phyloP scores from a whole-genome alignment of 148 eudicot genomes.

The Rhododendron henanense region DNA sequence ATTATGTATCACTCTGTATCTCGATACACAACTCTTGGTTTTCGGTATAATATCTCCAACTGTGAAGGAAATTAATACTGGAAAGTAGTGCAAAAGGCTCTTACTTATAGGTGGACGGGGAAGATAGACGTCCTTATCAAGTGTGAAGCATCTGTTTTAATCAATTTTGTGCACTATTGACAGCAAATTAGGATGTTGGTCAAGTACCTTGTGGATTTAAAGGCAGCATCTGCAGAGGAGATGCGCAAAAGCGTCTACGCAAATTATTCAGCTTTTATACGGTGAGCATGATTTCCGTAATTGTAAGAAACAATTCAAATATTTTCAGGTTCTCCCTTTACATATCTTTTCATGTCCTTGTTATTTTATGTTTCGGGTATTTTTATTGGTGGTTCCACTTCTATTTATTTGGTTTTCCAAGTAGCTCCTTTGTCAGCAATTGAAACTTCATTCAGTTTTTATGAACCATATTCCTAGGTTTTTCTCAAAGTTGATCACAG shows the following conservation, averaged over 20 bases:
- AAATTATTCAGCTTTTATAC: conserved; percentile 84
- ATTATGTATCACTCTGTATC: neutral
- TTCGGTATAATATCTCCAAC: neutral
- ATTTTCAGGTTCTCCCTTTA: neutral
- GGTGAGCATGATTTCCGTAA: conserved; percentile 39
- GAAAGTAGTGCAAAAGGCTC: neutral
- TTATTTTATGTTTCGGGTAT: neutral
- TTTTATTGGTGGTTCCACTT: neutral
- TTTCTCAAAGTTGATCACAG: neutral
- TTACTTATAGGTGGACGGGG: neutral
- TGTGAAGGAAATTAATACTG: neutral
- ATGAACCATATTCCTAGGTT: neutral
- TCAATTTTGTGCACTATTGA: neutral
- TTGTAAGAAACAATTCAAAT: neutral
- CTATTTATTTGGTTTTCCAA: conserved; percentile 3
- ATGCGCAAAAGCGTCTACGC: conserved; percentile 99
- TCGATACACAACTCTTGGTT: neutral
- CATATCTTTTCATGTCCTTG: neutral
- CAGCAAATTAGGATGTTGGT: conserved; percentile 78
- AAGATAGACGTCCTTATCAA: neutral
- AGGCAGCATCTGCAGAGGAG: conserved; percentile 95
- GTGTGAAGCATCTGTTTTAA: neutral
- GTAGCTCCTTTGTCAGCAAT: neutral
- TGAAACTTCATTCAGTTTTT: neutral
- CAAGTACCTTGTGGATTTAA: conserved; percentile 57